Evolutionary conservation across 148 eudicot species (phyloP).

Genomic region (Suaeda aralocaspica): DNA sequence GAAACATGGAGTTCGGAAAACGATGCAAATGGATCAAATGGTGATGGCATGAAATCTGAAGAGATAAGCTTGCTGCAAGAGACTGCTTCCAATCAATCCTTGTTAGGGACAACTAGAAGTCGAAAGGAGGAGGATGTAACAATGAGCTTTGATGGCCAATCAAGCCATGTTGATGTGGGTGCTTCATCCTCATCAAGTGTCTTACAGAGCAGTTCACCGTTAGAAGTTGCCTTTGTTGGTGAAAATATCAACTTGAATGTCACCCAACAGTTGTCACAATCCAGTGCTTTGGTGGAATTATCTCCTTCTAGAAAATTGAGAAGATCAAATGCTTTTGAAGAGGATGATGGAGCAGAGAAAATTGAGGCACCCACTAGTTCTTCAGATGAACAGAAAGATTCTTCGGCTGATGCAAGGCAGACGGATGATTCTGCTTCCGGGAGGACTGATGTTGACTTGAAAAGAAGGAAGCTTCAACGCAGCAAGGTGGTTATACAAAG

Average conservation of each 20-base stretch:
- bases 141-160: slow-evolving; percentile 31
- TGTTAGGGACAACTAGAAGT: neutral
- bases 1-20: slow-evolving; percentile 75
- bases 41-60: slow-evolving; percentile 26
- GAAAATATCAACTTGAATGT: slow-evolving; percentile 25
- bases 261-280: slow-evolving; percentile 17
- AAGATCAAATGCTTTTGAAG: slow-evolving; percentile 40
- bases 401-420: slow-evolving; percentile 25
- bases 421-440: slow-evolving; percentile 23
- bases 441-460: slow-evolving; percentile 36
- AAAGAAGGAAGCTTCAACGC: slow-evolving; percentile 50
- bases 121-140: slow-evolving; percentile 28
- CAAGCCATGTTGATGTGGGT: slow-evolving; percentile 20
- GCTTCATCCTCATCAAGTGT: slow-evolving; percentile 31
- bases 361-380: slow-evolving; percentile 38
- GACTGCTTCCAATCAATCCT: slow-evolving; percentile 12
- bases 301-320: slow-evolving; percentile 30
- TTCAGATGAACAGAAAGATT: slow-evolving; percentile 27
- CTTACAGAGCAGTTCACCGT: slow-evolving; percentile 27
- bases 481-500: slow-evolving; percentile 52
- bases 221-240: slow-evolving; percentile 29
- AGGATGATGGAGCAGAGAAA: slow-evolving; percentile 32
- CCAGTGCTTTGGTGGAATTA: slow-evolving; percentile 18
- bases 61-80: slow-evolving; percentile 31
- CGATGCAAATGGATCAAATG: slow-evolving; percentile 51